These are phyloP conservation scores for Phytopythium boreale DNA, from an alignment of 352 stramenopile genomes.

Conservation along the genomic window DNA sequence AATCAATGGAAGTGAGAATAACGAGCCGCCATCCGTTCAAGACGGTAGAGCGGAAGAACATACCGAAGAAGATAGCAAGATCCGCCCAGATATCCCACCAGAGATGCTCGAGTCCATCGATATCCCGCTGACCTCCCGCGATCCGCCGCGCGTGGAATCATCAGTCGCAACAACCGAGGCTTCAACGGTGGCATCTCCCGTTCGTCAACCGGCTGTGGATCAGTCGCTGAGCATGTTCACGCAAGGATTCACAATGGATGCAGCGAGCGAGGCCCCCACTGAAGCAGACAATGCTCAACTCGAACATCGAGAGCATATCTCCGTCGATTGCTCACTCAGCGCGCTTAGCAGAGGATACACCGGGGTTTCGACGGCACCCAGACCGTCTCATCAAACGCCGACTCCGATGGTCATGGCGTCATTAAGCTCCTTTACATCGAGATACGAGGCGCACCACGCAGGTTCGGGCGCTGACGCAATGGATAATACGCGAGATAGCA, in stretches of 20 bases:
- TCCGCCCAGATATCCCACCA: conserved; percentile 26
- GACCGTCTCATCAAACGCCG: background rate
- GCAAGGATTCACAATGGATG: conserved; percentile 21
- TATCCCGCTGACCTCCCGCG: conserved; percentile 1
- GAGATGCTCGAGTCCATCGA: conserved; percentile 56
- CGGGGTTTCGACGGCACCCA: background rate
- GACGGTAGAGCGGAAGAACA: background rate
- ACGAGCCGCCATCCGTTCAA: background rate
- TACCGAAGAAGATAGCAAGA: background rate
- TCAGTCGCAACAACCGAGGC: background rate
- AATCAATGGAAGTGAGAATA: background rate
- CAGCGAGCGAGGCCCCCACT: background rate
- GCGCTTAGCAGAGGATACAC: conserved; percentile 30
- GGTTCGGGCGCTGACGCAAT: background rate
- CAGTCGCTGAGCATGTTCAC: conserved; percentile 47
- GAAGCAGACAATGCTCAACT: background rate
- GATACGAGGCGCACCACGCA: conserved; percentile 10
- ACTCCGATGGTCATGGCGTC: conserved; percentile 4
- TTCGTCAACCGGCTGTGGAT: background rate
- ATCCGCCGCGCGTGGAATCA: background rate
- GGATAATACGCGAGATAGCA: background rate
- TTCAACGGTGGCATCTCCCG: background rate
- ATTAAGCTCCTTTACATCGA: conserved; percentile 20
- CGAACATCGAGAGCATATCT: conserved; percentile 2
- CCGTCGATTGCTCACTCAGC: conserved; percentile 34